Base-by-base conservation (phyloP, 352 stramenopile species). In the Sclerospora graminicola region DNA sequence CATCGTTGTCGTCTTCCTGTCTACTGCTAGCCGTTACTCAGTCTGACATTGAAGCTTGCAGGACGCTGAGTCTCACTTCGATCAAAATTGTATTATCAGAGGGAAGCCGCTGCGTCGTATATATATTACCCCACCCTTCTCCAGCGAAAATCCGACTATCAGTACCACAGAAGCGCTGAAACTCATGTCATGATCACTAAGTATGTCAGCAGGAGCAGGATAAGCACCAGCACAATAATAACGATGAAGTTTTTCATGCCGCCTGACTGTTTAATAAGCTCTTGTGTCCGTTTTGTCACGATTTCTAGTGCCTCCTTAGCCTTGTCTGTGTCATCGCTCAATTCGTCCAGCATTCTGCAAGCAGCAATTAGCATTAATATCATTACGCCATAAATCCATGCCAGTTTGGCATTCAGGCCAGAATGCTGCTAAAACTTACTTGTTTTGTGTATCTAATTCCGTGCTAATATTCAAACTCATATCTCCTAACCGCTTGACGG, bases 231-330 rank as follows among this genome's bases (percentile, higher is more conserved):
- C 60, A 84, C 79, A 57, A 90, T 87, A 67, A 91, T 89, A 39
- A 91, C 66, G 41, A 87, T 66, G 44, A 89, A 86, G 45, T 86
- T 91, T 60, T 87, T 84, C 68, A 91, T 77, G 44, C 79, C 79
- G 38, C 79, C 76, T 27, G 79, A 87, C 46, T 91, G 76, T 26
- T 87, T 80, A 48, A 91, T 88, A 16, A 91, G 71, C 54, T 89
- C 79, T 33, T 88, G 72, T 14, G 79, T 91, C 58, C 89, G 84
- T 64, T 89, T 89, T 19, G 79, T 89, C 31, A 91, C 78, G 16
- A 60, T 38, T 27, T 87, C 60, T 20, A 91, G 60, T 26, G 71
- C 57, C 29, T 88, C 74, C 6, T 82, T 81, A 8, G 79, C 76
- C 32, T 84, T 84, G 51, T 91, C 79, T 50, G 76, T 91, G 45